phyloP scores from a whole-genome alignment of 2,329 filamentous ascomycete genomes.

The Aspergillus sergii region DNA sequence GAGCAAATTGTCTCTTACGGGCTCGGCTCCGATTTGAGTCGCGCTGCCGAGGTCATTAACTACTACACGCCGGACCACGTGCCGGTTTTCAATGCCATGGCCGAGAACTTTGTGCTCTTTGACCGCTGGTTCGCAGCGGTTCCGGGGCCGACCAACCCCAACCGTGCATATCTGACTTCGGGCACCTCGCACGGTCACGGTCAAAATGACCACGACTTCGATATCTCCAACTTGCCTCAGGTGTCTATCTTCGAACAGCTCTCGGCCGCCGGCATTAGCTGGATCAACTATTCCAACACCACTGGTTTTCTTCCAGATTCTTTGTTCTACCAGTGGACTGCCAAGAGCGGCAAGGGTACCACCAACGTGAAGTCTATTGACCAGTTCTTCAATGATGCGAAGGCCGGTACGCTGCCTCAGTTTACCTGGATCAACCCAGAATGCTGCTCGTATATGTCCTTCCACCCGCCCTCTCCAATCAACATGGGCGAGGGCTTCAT shows the following conservation, averaged over 20 bases:
- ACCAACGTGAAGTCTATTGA: constrained; percentile 41
- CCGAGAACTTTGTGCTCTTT: constrained; percentile 49
- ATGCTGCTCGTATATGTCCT: constrained; percentile 54
- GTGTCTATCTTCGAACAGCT: constrained; percentile 46
- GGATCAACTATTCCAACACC: constrained; percentile 53
- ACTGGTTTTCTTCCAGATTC: constrained; percentile 49
- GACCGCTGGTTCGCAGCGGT: constrained; percentile 48
- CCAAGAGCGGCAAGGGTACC: constrained; percentile 34
- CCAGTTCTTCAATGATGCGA: constrained; percentile 50
- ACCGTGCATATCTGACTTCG: constrained; percentile 41
- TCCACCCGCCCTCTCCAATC: constrained; percentile 50
- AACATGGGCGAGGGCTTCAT: constrained; percentile 49
- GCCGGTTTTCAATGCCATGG: constrained; percentile 44
- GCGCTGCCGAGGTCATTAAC: constrained; percentile 47
- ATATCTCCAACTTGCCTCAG: constrained; percentile 38
- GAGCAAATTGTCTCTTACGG: constrained; percentile 44
- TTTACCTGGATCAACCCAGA: constrained; percentile 56
- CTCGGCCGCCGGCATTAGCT: constrained; percentile 43
- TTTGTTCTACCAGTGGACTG: constrained; percentile 48
- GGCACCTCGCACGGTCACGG: constrained; percentile 46
- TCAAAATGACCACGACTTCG: constrained; percentile 38
- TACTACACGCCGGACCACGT: constrained; percentile 48
- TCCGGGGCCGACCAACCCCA: constrained; percentile 44
- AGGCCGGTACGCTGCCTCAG: constrained; percentile 46
- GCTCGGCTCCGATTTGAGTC: constrained; percentile 34